Conservation (phyloP, 352 stramenopile genomes). For the Pythium sukuiense region DNA sequence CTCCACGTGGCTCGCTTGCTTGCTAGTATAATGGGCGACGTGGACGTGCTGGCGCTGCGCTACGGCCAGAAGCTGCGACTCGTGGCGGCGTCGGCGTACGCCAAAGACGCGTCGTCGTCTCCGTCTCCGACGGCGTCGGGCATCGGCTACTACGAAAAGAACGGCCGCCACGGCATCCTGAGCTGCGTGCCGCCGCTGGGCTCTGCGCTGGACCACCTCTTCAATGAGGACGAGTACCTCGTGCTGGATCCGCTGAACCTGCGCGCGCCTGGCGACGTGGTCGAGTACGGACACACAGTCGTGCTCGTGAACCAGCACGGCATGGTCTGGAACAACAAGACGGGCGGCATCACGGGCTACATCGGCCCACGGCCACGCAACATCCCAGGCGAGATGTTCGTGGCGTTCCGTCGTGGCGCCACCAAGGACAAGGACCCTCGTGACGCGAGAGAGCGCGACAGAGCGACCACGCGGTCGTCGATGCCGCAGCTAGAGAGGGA, state of each 20-base stretch:
- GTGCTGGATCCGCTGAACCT: constrained; percentile 65
- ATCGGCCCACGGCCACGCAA: constrained; percentile 66
- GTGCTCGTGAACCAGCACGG: constrained; percentile 85
- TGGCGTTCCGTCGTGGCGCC: constrained; percentile 48
- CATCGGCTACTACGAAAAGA: constrained; percentile 88
- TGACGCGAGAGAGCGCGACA: constrained; percentile 11
- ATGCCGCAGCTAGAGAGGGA: constrained; percentile 12
- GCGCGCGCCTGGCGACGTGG: constrained; percentile 40
- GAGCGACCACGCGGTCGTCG: constrained; percentile 5
- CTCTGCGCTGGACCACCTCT: constrained; percentile 61
- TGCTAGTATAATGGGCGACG: constrained; percentile 17
- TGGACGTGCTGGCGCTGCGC: constrained; percentile 42
- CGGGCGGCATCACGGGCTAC: constrained; percentile 84
- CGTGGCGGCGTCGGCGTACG: constrained; percentile 56
- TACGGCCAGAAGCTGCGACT: constrained; percentile 77
- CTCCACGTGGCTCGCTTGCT: neutral
- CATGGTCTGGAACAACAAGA: constrained; percentile 90
- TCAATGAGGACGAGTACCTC: constrained; percentile 83
- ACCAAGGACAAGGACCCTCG: constrained; percentile 16
- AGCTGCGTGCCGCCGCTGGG: constrained; percentile 82
- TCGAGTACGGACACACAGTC: constrained; percentile 73
- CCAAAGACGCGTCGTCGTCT: constrained; percentile 9
- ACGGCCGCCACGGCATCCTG: constrained; percentile 80
- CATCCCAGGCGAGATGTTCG: constrained; percentile 75
- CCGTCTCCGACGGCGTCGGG: constrained; percentile 27